Percentiles rank a stretch among this genome's conserved stretches.
Conservation (phyloP, 1,284 basidiomycete genomes). For the Ceratobasidium sp. region DNA sequence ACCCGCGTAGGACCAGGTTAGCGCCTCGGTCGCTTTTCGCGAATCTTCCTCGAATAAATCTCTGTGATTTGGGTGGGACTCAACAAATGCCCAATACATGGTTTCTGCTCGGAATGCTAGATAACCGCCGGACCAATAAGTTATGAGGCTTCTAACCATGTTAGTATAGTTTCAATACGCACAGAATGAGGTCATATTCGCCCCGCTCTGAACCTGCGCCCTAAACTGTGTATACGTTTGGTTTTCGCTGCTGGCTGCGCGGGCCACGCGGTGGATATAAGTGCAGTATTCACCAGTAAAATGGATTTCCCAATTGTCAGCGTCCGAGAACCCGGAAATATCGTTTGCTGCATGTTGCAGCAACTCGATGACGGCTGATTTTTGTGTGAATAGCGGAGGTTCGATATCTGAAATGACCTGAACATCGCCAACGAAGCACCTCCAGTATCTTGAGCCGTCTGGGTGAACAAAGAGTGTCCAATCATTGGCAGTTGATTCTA, state of each 20-base stretch:
- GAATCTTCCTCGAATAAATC: not conserved
- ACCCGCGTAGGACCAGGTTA: conserved; percentile 44
- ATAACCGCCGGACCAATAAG: not conserved
- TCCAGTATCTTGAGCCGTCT: conserved; percentile 10
- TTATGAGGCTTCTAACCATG: not conserved
- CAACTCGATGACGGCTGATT: not conserved
- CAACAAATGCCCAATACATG: conserved; percentile 40
- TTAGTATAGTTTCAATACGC: not conserved
- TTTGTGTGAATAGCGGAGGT: not conserved
- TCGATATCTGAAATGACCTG: not conserved
- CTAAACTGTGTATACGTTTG: not conserved
- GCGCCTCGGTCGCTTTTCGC: conserved; percentile 25
- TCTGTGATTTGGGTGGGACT: conserved; percentile 38
- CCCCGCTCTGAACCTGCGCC: not conserved
- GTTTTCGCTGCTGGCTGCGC: not conserved
- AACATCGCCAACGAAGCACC: not conserved
- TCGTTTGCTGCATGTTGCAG: not conserved
- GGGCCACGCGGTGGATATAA: not conserved
- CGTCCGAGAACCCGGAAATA: not conserved
- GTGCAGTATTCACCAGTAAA: not conserved
- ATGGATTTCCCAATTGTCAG: not conserved
- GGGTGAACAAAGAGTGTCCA: not conserved
- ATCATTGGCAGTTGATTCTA: not conserved
- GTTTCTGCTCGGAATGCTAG: conserved; percentile 9
- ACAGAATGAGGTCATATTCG: not conserved